phyloP scores from a whole-genome alignment of 2,329 filamentous ascomycete genomes.

The Gnomoniopsis sp. region DNA sequence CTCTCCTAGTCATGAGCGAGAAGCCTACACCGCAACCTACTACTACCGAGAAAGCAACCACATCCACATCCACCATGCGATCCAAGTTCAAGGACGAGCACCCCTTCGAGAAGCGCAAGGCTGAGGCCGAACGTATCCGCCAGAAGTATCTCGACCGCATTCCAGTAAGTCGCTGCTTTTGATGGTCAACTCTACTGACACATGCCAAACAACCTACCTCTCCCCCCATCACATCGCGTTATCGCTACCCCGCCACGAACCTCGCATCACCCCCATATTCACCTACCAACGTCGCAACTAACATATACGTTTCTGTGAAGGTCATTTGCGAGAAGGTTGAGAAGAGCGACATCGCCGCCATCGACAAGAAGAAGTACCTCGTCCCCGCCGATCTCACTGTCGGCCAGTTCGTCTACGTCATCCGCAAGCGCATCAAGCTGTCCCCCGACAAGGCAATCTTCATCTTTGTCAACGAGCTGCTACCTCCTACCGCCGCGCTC shows the following conservation, averaged over 20 bases:
- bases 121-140: slow-evolving; percentile 97
- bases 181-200: not conserved
- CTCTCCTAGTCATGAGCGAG: not conserved
- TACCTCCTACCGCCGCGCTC: slow-evolving; percentile 91
- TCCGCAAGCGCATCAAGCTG: slow-evolving; percentile 99
- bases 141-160: slow-evolving; percentile 99
- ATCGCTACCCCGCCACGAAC: slow-evolving; percentile 3
- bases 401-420: slow-evolving; percentile 98
- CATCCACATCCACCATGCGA: slow-evolving; percentile 66
- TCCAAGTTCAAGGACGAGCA: slow-evolving; percentile 99
- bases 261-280: not conserved
- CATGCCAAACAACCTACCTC: not conserved
- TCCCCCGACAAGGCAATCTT: slow-evolving; percentile 99
- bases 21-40: slow-evolving; percentile 16
- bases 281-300: slow-evolving; percentile 3
- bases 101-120: slow-evolving; percentile 99
- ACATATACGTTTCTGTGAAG: slow-evolving; percentile 41
- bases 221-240: slow-evolving; percentile 4
- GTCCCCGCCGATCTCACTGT: slow-evolving; percentile 97
- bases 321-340: slow-evolving; percentile 99
- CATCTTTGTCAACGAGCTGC: slow-evolving; percentile 98
- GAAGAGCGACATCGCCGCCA: slow-evolving; percentile 98
- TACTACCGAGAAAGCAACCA: slow-evolving; percentile 9
- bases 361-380: slow-evolving; percentile 99
- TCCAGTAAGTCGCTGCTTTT: slow-evolving; percentile 60